Evolutionary conservation across 2,329 filamentous ascomycete species (phyloP), one percentile per base, ranked within the genome.

Genomic region (Phialophora verrucosa): DNA sequence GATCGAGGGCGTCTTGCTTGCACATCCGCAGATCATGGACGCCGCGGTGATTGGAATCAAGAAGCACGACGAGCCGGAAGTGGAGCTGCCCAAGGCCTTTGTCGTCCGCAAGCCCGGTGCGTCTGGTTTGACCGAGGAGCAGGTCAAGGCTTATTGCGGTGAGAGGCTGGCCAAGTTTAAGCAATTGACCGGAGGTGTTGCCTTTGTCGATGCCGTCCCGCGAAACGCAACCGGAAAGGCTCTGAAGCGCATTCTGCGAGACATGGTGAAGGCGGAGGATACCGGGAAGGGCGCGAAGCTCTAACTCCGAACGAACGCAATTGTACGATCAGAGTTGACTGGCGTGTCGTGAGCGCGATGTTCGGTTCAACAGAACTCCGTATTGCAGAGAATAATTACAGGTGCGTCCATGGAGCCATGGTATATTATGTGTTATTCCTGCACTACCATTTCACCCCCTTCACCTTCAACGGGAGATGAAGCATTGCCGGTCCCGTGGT

Each of bases 101-200:
- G 75, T 84, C 10, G 81, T 83, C 20, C 82, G 81, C 64, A 77
- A 80, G 0, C 71, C 75, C 12, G 73, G 73, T 0, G 72, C 75
- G 0, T 76, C 80, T 29, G 69, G 51, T 31, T 76, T 70, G 76
- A 14, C 79, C 10, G 77, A 81, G 0, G 71, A 75, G 83, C 32
- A 75, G 83, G 1, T 77, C 74, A 10, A 77, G 78, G 85, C 73
- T 68, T 70, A 55, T 25, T 77, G 68, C 76, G 11, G 79, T 82
- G 60, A 60, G 47, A 58, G 61, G 35, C 77, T 93, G 70, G 86
- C 87, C 0, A 79, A 83, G 0, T 80, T 86, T 3, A 91, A 94
- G 77, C 87, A 90, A 78, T 73, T 75, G 6, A 89, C 91, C 74
- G 77, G 66, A 3, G 68, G 68, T 5, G 59, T 84, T 6, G 71